phyloP scores from a whole-genome alignment of 306 rosid genomes.

The Astragalus glycyphyllos region DNA sequence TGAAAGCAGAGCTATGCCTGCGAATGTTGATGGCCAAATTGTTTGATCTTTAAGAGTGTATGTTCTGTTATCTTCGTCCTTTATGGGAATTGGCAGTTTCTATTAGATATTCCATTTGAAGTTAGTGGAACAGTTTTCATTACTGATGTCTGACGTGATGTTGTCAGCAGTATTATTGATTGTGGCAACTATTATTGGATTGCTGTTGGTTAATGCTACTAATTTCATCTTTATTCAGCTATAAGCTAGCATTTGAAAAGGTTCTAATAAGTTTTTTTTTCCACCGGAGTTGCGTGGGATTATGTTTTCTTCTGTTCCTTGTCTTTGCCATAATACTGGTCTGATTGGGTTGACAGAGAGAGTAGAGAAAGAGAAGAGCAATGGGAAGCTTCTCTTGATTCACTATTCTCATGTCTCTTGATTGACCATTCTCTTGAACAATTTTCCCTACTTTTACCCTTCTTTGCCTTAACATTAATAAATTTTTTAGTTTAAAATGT shows the following conservation, averaged over 20 bases:
- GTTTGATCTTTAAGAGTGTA: slow-evolving; percentile 32
- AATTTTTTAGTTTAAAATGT: no score
- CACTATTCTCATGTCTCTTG: no score
- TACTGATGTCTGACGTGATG: slow-evolving; percentile 15
- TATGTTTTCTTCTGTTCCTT: neutral
- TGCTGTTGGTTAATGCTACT: neutral
- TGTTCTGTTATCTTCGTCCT: slow-evolving; percentile 34
- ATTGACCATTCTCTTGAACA: no score
- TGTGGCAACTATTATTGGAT: slow-evolving; percentile 12
- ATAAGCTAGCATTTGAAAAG: slow-evolving; percentile 1
- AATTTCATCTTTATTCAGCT: slow-evolving; percentile 18
- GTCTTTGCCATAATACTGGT: neutral
- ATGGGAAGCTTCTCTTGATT: no score
- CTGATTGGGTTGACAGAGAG: no score
- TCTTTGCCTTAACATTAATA: no score
- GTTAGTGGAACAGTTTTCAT: slow-evolving; percentile 37
- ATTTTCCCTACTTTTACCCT: no score
- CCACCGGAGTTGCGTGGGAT: neutral
- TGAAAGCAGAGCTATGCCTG: slow-evolving; percentile 30
- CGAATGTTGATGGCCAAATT: slow-evolving; percentile 34
- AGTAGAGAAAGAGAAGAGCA: no score
- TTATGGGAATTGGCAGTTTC: slow-evolving; percentile 9
- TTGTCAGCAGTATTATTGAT: slow-evolving; percentile 9
- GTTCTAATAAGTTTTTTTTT: neutral
- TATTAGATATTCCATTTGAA: slow-evolving; percentile 3